Percentiles rank a stretch among this genome's conserved stretches.
phyloP scores from a whole-genome alignment of 352 stramenopile genomes.

The Phytopythium aichiense region DNA sequence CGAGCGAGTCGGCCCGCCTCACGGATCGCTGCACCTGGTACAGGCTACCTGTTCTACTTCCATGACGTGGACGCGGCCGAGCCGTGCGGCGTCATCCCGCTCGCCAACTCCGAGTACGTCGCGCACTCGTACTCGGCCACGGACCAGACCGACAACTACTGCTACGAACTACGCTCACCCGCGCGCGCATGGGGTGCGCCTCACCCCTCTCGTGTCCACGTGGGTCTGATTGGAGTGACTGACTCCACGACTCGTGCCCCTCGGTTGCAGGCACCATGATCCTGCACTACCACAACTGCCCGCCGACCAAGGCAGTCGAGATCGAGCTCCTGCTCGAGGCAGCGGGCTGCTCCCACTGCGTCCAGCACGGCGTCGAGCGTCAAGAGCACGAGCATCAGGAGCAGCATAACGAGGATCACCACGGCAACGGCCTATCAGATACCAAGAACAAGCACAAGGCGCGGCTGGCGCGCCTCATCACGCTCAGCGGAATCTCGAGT shows the following conservation, averaged over 20 bases:
- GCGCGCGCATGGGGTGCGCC: conserved; percentile 52
- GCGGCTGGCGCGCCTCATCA: conserved; percentile 25
- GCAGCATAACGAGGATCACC: conserved; percentile 13
- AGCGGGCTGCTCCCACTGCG: conserved; percentile 32
- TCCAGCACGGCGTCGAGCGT: conserved; percentile 8
- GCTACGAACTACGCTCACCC: conserved; percentile 62
- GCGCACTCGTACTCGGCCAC: conserved; percentile 71
- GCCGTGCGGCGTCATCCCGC: conserved; percentile 56
- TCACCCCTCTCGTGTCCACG: background rate
- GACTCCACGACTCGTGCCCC: background rate
- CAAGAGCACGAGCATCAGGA: conserved; percentile 14
- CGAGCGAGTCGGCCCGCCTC: background rate
- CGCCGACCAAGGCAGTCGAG: conserved; percentile 32
- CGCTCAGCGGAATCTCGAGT: conserved; percentile 29
- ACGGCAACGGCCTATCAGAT: conserved; percentile 1
- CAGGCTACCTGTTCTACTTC: conserved; percentile 83
- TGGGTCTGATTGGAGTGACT: background rate
- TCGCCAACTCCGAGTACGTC: conserved; percentile 64
- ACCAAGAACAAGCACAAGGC: background rate
- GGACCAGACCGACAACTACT: conserved; percentile 61
- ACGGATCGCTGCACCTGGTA: background rate
- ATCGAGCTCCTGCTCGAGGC: conserved; percentile 53
- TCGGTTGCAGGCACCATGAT: conserved; percentile 50
- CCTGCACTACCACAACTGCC: conserved; percentile 65
- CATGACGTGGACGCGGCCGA: conserved; percentile 38